Conservation (phyloP, 345 rosid species). For the Gossypium ekmanianum region DNA sequence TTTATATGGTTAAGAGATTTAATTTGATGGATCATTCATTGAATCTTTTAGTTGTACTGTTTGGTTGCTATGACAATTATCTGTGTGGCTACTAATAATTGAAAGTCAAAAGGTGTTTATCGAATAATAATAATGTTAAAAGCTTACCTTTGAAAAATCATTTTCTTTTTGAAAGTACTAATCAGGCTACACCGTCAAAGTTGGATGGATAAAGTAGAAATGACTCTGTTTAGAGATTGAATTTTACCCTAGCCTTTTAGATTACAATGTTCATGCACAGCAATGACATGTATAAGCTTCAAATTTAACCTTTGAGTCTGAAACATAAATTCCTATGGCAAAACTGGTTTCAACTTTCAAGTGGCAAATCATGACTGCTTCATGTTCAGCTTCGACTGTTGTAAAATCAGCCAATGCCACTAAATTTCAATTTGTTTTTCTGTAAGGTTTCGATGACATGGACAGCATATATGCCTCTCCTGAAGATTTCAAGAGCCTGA, state of each 20-base stretch:
- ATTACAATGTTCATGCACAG: not conserved
- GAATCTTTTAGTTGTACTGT: not conserved
- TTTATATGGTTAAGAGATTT: not conserved
- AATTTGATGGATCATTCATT: constrained; percentile 1
- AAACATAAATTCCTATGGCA: not conserved
- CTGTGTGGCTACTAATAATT: not conserved
- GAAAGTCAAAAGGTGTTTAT: not conserved
- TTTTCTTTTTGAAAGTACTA: not conserved
- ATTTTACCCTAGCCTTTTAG: constrained; percentile 3
- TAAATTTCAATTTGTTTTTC: not conserved
- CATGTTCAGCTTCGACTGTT: not conserved
- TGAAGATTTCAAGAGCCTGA: constrained; percentile 64
- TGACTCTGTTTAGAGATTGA: not conserved
- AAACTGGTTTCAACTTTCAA: not conserved
- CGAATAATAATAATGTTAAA: not conserved
- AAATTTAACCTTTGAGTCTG: not conserved
- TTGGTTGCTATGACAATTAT: constrained; percentile 2
- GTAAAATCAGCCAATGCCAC: not conserved
- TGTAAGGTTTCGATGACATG: constrained; percentile 76
- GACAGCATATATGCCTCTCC: constrained; percentile 88
- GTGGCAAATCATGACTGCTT: not conserved
- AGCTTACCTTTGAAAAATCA: not conserved
- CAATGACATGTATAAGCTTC: constrained; percentile 1
- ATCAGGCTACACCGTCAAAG: not conserved
- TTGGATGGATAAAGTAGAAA: not conserved